These are phyloP conservation scores for Papiliotrema terrestris DNA, from an alignment of 1,284 basidiomycete genomes.

Conservation along the genomic window DNA sequence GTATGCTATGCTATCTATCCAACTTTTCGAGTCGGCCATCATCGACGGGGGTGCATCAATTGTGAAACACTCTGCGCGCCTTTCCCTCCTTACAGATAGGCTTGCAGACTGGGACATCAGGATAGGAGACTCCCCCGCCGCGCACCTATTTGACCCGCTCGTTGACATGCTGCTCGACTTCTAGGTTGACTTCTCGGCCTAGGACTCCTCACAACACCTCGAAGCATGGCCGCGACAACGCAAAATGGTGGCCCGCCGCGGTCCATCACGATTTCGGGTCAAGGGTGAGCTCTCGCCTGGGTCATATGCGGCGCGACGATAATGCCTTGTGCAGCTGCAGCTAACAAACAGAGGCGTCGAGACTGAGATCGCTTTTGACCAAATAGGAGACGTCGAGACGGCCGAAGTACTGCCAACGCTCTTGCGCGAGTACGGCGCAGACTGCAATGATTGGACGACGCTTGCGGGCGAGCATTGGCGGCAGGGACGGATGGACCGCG, in stretches of 20 bases:
- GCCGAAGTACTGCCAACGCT: constrained; percentile 45
- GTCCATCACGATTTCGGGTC: constrained; percentile 31
- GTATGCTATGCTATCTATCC: too few relatives aligned
- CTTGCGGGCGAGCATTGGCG: constrained; percentile 49
- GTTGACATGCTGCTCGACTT: neutral
- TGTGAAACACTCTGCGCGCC: too few relatives aligned
- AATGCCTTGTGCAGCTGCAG: neutral
- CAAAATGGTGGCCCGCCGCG: neutral
- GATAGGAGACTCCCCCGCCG: too few relatives aligned
- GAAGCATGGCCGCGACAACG: neutral
- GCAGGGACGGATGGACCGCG: constrained; percentile 33
- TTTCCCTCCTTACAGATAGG: too few relatives aligned
- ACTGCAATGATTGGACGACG: constrained; percentile 48
- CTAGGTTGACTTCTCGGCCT: too few relatives aligned
- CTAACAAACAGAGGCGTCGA: constrained; percentile 29
- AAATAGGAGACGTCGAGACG: constrained; percentile 41
- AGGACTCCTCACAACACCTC: neutral
- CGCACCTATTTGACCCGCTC: neutral
- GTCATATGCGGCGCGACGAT: neutral
- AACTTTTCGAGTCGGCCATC: too few relatives aligned
- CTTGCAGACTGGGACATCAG: too few relatives aligned
- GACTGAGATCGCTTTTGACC: constrained; percentile 48
- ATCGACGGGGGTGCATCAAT: too few relatives aligned
- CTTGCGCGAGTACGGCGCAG: constrained; percentile 41
- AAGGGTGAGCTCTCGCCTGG: constrained; percentile 20